phyloP scores from a whole-genome alignment of 306 rosid species.

The Lathyrus sativus region DNA sequence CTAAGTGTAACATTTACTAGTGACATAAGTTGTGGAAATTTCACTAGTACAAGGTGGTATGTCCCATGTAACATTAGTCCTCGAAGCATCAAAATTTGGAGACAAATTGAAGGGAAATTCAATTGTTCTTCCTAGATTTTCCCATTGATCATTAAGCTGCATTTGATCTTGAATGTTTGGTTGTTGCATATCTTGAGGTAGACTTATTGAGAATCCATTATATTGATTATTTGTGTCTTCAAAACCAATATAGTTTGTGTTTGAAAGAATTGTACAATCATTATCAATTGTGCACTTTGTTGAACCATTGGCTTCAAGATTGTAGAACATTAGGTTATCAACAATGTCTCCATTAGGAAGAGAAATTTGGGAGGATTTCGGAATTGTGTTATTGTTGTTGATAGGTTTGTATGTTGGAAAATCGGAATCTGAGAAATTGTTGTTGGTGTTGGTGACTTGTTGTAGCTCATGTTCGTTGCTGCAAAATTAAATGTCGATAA shows the following conservation, averaged over 20 bases:
- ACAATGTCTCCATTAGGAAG: conserved; percentile 42
- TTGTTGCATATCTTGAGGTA: conserved; percentile 53
- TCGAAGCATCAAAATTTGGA: conserved; percentile 56
- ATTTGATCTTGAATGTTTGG: conserved; percentile 28
- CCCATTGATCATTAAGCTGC: conserved; percentile 39
- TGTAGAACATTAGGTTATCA: conserved; percentile 52
- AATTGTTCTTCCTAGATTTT: conserved; percentile 36
- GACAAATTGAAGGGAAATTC: conserved; percentile 67
- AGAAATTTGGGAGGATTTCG: conserved; percentile 39
- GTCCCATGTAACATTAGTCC: conserved; percentile 51
- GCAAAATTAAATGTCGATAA: conserved; percentile 45
- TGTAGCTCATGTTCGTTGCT: conserved; percentile 10
- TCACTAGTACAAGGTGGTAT: conserved; percentile 56
- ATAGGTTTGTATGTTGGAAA: conserved; percentile 45
- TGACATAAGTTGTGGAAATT: conserved; percentile 54
- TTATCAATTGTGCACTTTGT: conserved; percentile 43
- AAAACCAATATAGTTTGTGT: conserved; percentile 44
- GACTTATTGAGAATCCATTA: conserved; percentile 48
- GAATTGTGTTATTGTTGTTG: conserved; percentile 19
- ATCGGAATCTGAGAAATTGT: conserved; percentile 46
- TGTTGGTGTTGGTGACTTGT: not conserved
- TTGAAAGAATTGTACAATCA: conserved; percentile 43
- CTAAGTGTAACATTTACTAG: conserved; percentile 54
- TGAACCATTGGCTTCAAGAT: conserved; percentile 42
- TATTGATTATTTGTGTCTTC: conserved; percentile 52